Base-by-base conservation (phyloP, 306 rosid genomes). In the Casuarina equisetifolia region DNA sequence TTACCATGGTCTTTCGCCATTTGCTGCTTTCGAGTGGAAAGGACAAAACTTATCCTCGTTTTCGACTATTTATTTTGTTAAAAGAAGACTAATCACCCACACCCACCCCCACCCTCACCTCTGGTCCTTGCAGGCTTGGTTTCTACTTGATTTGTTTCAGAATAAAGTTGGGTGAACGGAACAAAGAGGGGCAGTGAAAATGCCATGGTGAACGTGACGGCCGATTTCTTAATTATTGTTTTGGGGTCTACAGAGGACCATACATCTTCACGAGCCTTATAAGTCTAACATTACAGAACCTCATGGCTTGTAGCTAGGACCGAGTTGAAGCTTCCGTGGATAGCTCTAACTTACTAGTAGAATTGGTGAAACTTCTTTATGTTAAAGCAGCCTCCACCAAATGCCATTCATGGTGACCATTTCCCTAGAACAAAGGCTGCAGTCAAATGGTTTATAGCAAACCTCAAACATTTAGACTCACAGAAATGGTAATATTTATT, bases 161-260 rank as follows among this genome's bases (percentile, higher is more conserved):
- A 51, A 74, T 43, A 70, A 81, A 64, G 63, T 49, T 36, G 40
- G 66, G 43, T 25, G 15, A 7, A 80, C 40, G 50, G 16, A 67
- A 42, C 6, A 7, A 76, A 76, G 57, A 1, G 6, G 6, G 40
- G 75, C 38, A 6, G 38, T 52, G 16, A 76, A 76, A 81, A 59
- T 57, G 77, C 62, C 19, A 17, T 50, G 69, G 55, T 57, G 92
- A 81, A 76, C n/a, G 69, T 64, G 80, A 73, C 80, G 53, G 6
- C 1, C 39, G 77, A 73, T 80, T 82, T 81, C 74, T 84, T 70
- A 51, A 72, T 79, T 79, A 70, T 69, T 69, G 50, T 17, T 66
- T 25, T 66, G 8, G 3, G 5, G 19, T 17, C 71, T 66, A 66
- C n/a, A 40, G 40, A 35, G 42, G 2, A 67, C 35, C 3, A 67